Evolutionary conservation across 2,329 filamentous ascomycete genomes (phyloP).

Genomic region (Claviceps digitariae): DNA sequence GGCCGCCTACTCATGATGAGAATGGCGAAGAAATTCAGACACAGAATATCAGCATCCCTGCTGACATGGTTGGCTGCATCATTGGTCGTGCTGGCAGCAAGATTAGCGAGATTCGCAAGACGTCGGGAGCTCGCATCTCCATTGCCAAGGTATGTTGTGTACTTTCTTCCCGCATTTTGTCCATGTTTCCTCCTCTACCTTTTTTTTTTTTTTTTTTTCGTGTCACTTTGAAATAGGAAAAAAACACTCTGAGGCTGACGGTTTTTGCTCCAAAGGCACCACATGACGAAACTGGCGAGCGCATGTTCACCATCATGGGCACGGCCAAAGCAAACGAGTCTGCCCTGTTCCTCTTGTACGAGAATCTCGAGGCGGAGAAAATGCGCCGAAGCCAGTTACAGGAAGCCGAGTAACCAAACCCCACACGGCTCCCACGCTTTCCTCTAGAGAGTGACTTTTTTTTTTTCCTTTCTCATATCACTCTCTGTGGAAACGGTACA

Average conservation of each 20-base stretch:
- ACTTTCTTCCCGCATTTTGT: not conserved
- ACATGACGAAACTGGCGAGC: constrained; percentile 93
- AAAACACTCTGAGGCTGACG: not conserved
- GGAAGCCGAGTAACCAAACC: constrained; percentile 37
- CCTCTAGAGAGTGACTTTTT: constrained; percentile 17
- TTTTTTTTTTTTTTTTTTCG: not conserved
- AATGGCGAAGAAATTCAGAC: constrained; percentile 97
- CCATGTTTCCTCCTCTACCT: not conserved
- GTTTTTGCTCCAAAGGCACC: constrained; percentile 45
- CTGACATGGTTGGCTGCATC: constrained; percentile 99
- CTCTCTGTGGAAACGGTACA: constrained; percentile 17
- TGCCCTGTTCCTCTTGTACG: constrained; percentile 89
- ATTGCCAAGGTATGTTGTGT: constrained; percentile 65
- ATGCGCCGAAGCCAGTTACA: constrained; percentile 82
- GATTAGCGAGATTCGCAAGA: constrained; percentile 97
- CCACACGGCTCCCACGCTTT: constrained; percentile 2
- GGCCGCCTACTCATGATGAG: constrained; percentile 80
- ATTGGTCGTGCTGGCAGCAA: constrained; percentile 91
- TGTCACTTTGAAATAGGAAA: not conserved
- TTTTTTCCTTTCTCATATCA: constrained; percentile 10
- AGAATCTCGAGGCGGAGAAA: constrained; percentile 98
- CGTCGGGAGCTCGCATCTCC: constrained; percentile 89
- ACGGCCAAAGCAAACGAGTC: constrained; percentile 89
- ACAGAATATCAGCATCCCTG: constrained; percentile 98
- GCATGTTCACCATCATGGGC: constrained; percentile 99